Conservation (phyloP, 441 rosid species). For the Pelargonium cotyledonis region DNA sequence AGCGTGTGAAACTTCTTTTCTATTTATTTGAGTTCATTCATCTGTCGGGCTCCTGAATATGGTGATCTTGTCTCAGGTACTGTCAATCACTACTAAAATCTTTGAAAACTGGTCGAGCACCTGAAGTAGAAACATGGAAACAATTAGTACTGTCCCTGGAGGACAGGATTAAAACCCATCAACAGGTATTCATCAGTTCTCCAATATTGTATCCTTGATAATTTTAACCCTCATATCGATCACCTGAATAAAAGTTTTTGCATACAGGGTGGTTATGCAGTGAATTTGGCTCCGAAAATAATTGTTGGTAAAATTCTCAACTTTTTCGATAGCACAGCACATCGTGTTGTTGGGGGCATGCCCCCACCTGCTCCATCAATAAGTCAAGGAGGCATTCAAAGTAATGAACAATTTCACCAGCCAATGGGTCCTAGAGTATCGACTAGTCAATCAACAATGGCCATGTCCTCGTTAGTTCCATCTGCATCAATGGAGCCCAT, state of each 20-base stretch:
- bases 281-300: constrained; percentile 77
- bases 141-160: constrained; percentile 62
- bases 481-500: constrained; percentile 79
- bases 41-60: constrained; percentile 19
- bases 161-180: constrained; percentile 79
- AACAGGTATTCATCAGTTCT: constrained; percentile 50
- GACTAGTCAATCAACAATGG: constrained; percentile 79
- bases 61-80: constrained; percentile 47
- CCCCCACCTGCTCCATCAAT: constrained; percentile 72
- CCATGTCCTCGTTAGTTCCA: constrained; percentile 73
- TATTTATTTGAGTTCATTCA: constrained; percentile 16
- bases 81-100: constrained; percentile 83
- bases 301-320: constrained; percentile 76
- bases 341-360: constrained; percentile 83
- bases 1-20: constrained; percentile 20
- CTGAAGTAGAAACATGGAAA: constrained; percentile 81
- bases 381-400: constrained; percentile 40
- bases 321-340: constrained; percentile 79
- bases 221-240: not conserved
- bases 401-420: constrained; percentile 41
- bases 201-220: not conserved
- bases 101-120: constrained; percentile 73
- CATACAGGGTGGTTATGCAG: constrained; percentile 74
- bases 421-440: constrained; percentile 51
- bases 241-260: constrained; percentile 14